Evolutionary conservation across 805 yeast species (phyloP).

Genomic region (Ogataea degrootiae): DNA sequence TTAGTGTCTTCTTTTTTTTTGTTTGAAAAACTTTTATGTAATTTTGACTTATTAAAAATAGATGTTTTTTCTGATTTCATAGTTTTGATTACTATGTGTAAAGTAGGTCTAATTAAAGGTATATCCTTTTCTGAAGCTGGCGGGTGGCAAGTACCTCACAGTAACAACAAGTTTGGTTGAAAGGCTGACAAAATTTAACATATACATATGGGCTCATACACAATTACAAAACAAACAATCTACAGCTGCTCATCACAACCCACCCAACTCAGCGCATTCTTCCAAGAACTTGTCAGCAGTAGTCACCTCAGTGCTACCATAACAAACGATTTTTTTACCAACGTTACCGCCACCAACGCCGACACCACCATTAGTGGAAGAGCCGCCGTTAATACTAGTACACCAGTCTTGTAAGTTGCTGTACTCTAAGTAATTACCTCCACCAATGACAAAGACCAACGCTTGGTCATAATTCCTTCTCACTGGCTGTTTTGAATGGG

Average conservation of each 20-base stretch:
- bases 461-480: slow-evolving; percentile 78
- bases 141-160: too few relatives aligned
- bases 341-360: slow-evolving; percentile 12
- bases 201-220: not conserved
- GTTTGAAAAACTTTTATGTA: not conserved
- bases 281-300: slow-evolving; percentile 66
- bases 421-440: slow-evolving; percentile 92
- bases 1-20: not conserved
- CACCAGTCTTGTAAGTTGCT: slow-evolving; percentile 91
- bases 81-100: not conserved
- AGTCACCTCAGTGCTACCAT: slow-evolving; percentile 79
- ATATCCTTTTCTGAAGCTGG: not conserved
- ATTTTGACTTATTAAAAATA: too few relatives aligned
- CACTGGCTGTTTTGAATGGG: slow-evolving; percentile 83
- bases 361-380: slow-evolving; percentile 6
- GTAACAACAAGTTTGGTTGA: too few relatives aligned
- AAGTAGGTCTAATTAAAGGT: not conserved
- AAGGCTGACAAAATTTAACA: not conserved
- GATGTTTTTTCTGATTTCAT: too few relatives aligned
- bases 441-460: slow-evolving; percentile 90
- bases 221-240: not conserved
- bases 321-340: slow-evolving; percentile 53
- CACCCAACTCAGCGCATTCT: slow-evolving; percentile 59
- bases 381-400: slow-evolving; percentile 22
- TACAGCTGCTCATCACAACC: not conserved